These are phyloP conservation scores for Telfairia occidentalis DNA, from an alignment of 331 rosid species.

Conservation along the genomic window DNA sequence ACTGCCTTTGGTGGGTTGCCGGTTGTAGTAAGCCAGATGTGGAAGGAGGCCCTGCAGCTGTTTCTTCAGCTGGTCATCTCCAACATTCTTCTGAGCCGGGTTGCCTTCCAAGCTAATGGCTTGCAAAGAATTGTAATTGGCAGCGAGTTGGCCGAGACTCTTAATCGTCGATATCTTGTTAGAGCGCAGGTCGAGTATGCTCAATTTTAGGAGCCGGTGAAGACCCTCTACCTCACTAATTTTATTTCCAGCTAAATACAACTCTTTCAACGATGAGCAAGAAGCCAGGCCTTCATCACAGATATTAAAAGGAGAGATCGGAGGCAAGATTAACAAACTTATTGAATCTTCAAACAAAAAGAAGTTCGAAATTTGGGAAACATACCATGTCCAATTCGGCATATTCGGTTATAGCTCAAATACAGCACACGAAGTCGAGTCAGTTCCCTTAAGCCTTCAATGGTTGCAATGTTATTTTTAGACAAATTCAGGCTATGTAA, in stretches of 20 bases:
- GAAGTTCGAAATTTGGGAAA: neutral
- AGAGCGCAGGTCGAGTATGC: conserved; percentile 66
- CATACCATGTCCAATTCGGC: conserved; percentile 85
- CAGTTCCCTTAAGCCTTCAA: conserved; percentile 90
- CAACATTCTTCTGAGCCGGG: conserved; percentile 90
- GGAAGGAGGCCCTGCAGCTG: conserved; percentile 91
- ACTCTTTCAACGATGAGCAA: conserved; percentile 82
- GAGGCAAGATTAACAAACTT: neutral
- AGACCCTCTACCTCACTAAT: conserved; percentile 96
- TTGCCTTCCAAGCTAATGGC: conserved; percentile 86
- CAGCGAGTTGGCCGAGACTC: conserved; percentile 94
- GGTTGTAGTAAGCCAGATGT: conserved; percentile 63
- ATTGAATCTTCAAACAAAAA: neutral
- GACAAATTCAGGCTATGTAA: conserved; percentile 82
- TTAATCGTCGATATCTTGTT: conserved; percentile 83
- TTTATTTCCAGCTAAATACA: conserved; percentile 91
- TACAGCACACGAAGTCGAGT: conserved; percentile 76
- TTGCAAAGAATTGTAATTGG: conserved; percentile 75
- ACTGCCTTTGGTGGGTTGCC: conserved; percentile 46
- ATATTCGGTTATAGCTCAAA: conserved; percentile 77
- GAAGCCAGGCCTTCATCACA: conserved; percentile 71
- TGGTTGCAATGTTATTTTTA: conserved; percentile 52
- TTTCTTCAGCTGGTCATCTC: conserved; percentile 87
- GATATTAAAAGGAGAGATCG: conserved; percentile 3
- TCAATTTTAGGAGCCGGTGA: conserved; percentile 80